Evolutionary conservation across 768 basidiomycete genomes (phyloP), one percentile per base, ranked within the genome.

Genomic region (Termitomyces eurrhizus): DNA sequence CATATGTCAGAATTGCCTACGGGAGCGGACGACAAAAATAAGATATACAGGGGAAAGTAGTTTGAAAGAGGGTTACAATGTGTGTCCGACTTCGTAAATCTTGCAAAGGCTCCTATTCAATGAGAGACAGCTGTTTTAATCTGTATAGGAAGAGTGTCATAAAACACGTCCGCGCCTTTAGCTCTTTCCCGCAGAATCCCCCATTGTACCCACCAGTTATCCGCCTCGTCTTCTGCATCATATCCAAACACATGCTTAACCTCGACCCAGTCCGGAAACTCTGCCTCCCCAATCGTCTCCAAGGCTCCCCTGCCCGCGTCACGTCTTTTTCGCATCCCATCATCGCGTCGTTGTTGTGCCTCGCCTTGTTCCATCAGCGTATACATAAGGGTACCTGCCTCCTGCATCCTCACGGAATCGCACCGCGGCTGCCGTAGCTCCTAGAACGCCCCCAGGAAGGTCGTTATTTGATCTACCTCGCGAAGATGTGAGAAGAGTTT

Each of bases 181-280:
- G 76, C 74, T 32, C 74, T 64, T 66, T 82, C 74, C 49, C 75
- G 70, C 56, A 82, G 70, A 29, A 80, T 60, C 9, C 83, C 83
- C 79, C 80, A 83, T 56, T 78, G 73, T 36, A 80, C 69, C 83
- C 84, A 85, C 84, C 84, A 86, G 59, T 85, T 78, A 58, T 84
- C 83, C 8, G 83, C 84, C 32, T 82, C 80, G 35, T 86, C 83
- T 65, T 82, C 80, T 24, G 82, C 80, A 58, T 83, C 80, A 64
- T 85, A 85, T 13, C 76, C 75, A 63, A 83, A 85, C 29, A 82
- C 62, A 24, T 75, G 74, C 58, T 77, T 78, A 48, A 83, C 72
- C 56, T 78, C 76, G 16, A 75, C 73, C 79, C 83, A 85, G 60
- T 82, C 73, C 6, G 53, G 63, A 6, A 62, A 48, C 58, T 65